Base-by-base conservation (phyloP, 208 protist species). In the Leishmania braziliensis region DNA sequence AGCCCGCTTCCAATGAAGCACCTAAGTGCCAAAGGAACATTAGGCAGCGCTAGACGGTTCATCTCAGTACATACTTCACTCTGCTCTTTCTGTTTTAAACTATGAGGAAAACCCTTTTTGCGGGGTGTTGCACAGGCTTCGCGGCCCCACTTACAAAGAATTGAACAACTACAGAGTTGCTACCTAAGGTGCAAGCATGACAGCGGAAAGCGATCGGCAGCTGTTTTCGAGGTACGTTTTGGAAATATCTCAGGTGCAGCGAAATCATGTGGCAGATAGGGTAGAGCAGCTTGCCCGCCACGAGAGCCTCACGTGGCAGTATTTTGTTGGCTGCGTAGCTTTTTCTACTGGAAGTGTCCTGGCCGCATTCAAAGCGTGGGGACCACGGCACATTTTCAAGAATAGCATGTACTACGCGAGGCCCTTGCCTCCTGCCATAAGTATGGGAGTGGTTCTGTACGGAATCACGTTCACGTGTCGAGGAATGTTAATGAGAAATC, bases 341-440 rank as follows among this genome's bases (percentile, higher is more conserved):
- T 90, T 89, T 82, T 95, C 92, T 1, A 95, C 92, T 4, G 84
- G 74, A 71, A 86, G 80, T 33, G 92, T 95, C 1, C 82, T 97
- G 50, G 69, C 84, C 1, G 87, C 88, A 3, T 96, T 98, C 80
- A 97, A 96, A 72, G 77, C 93, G 5, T 97, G 91, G 90, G 95
- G 95, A 3, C 95, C 95, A 33, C 90, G 95, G 18, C 91, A 98
- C 78, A 96, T 97, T 87, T 97, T 97, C 75, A 94, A 95, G 76
- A 96, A 98, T 75, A 96, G 91, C 79, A 91, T 95, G 88, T 98
- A 96, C 79, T 97, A 96, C 70, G 87, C 91, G 2, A 79, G 93
- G 58, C 95, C 95, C 16, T 63, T 98, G n/a, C 93, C 93, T 65
- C 91, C 92, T 46, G 93, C 95, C 16, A 93, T 98, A 70, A 93